These are phyloP conservation scores for Leccinum incarnatum DNA, from an alignment of 768 basidiomycete genomes.

Conservation along the genomic window DNA sequence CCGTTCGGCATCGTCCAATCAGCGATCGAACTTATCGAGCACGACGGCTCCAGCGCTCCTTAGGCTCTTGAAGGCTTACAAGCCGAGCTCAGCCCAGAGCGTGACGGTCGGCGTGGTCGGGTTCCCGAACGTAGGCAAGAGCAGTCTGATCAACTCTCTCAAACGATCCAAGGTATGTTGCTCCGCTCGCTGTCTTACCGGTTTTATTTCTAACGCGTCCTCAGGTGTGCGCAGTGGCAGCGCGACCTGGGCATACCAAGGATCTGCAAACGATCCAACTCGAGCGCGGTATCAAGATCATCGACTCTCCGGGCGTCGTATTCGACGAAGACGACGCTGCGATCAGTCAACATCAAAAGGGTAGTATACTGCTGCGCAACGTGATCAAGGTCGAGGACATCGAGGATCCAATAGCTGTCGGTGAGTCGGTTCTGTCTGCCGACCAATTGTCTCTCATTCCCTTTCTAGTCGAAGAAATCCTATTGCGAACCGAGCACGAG, in stretches of 20 bases:
- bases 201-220: not conserved
- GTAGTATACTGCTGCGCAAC: constrained; percentile 76
- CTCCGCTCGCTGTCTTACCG: not conserved
- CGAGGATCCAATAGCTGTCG: constrained; percentile 85
- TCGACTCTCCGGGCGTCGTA: constrained; percentile 96
- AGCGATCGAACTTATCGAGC: constrained; percentile 78
- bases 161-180: constrained; percentile 69
- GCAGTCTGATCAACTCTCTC: constrained; percentile 88
- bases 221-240: constrained; percentile 90
- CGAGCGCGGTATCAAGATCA: constrained; percentile 87
- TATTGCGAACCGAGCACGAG: constrained; percentile 63
- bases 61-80: constrained; percentile 81
- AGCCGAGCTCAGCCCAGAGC: constrained; percentile 59
- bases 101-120: constrained; percentile 93
- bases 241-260: constrained; percentile 92
- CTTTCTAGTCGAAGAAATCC: constrained; percentile 78
- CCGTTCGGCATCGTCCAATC: constrained; percentile 72
- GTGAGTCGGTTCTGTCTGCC: constrained; percentile 41
- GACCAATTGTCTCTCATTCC: not conserved
- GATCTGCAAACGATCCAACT: constrained; percentile 89
- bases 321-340: constrained; percentile 72
- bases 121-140: constrained; percentile 97
- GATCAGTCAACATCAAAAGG: constrained; percentile 44
- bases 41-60: constrained; percentile 73
- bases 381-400: constrained; percentile 90